Conservation (phyloP, 305 asterid genomes). For the Fraxinus platypoda region DNA sequence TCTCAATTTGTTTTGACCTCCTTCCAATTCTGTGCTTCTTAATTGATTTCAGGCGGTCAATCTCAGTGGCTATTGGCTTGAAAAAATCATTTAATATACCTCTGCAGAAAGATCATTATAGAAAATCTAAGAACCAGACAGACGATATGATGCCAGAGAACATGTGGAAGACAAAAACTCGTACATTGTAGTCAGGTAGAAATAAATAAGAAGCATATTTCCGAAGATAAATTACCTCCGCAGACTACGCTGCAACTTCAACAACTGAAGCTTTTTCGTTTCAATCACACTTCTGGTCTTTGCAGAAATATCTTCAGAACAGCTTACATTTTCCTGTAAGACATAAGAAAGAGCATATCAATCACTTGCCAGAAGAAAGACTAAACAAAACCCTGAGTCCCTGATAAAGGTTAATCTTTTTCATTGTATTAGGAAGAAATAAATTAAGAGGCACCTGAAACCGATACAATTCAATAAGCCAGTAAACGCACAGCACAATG, state of each 20-base stretch:
- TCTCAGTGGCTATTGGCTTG: conserved; percentile 76
- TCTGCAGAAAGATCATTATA: conserved; percentile 49
- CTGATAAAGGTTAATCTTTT: neutral
- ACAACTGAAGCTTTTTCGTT: conserved; percentile 90
- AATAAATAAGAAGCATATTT: conserved; percentile 18
- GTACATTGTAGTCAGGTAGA: neutral
- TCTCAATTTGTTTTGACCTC: conserved; percentile 92
- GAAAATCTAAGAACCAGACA: conserved; percentile 28
- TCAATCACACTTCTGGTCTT: conserved; percentile 98
- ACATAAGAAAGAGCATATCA: conserved; percentile 12
- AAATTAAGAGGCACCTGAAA: neutral
- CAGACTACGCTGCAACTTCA: conserved; percentile 86
- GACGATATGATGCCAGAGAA: neutral
- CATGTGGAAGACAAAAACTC: neutral
- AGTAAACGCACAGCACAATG: conserved; percentile 6
- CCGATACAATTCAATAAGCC: neutral
- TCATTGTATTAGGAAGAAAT: neutral
- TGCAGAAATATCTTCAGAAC: conserved; percentile 90
- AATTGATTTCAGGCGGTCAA: conserved; percentile 80
- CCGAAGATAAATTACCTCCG: conserved; percentile 56
- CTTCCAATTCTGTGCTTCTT: conserved; percentile 96
- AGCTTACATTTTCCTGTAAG: conserved; percentile 79
- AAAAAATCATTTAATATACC: conserved; percentile 77
- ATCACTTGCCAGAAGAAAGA: conserved; percentile 12
- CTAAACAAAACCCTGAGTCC: conserved; percentile 14